phyloP scores from a whole-genome alignment of 768 basidiomycete species.

The Termitomyces sp. region DNA sequence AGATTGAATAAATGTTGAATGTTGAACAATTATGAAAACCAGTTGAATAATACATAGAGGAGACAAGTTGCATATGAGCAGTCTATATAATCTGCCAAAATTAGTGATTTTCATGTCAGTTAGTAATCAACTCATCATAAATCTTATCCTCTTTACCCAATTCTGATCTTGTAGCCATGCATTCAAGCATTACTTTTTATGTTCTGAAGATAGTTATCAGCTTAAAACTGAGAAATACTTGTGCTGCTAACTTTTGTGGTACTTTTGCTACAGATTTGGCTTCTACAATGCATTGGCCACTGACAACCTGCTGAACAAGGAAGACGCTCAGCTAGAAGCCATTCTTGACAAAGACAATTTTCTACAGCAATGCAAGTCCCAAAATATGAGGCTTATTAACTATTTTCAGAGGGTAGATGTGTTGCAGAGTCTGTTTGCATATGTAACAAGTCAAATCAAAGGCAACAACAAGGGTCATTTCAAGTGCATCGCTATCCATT shows the following conservation, averaged over 20 bases:
- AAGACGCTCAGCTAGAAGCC: conserved; percentile 84
- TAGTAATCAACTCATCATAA: conserved; percentile 1
- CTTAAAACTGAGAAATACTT: conserved; percentile 20
- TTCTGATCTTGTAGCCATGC: conserved; percentile 12
- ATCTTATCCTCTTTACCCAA: conserved; percentile 8
- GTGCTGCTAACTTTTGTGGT: conserved; percentile 25
- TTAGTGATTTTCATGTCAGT: conserved; percentile 12
- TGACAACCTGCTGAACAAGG: conserved; percentile 87
- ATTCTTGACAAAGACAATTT: conserved; percentile 93
- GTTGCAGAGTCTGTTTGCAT: conserved; percentile 73
- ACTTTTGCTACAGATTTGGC: conserved; percentile 67
- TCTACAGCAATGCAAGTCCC: conserved; percentile 91
- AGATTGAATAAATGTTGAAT: not conserved
- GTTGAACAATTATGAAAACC: not conserved
- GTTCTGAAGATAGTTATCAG: conserved; percentile 49
- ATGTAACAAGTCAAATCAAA: conserved; percentile 86
- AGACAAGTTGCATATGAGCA: not conserved
- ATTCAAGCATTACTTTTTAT: conserved; percentile 26
- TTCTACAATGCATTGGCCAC: conserved; percentile 87
- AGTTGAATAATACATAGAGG: not conserved
- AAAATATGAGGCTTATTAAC: conserved; percentile 86
- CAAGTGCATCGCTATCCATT: conserved; percentile 57
- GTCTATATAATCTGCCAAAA: not conserved
- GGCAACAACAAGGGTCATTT: conserved; percentile 72
- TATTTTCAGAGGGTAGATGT: conserved; percentile 84